phyloP scores from a whole-genome alignment of 345 rosid species.

The Acer yangbiense region DNA sequence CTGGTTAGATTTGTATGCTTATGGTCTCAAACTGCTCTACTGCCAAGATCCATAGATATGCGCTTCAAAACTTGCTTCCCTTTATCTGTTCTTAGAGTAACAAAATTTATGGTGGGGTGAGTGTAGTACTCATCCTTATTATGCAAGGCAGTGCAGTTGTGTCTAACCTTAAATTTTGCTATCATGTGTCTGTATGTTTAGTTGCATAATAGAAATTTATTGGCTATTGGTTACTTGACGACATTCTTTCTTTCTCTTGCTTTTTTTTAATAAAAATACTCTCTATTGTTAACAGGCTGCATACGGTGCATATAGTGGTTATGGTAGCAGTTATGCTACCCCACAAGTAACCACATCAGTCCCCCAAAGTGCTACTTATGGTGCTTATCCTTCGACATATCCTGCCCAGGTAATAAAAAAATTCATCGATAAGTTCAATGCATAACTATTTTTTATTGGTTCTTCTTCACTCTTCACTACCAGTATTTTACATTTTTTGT shows the following conservation, averaged over 20 bases:
- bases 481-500: not conserved
- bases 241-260: too few relatives aligned
- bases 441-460: not conserved
- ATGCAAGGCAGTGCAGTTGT: not conserved
- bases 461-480: not conserved
- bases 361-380: conserved; percentile 71
- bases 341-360: conserved; percentile 72
- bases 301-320: conserved; percentile 71
- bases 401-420: conserved; percentile 68
- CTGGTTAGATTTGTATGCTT: not conserved
- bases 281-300: conserved; percentile 50
- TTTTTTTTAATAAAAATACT: too few relatives aligned
- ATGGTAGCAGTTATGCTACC: conserved; percentile 62
- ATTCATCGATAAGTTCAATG: not conserved
- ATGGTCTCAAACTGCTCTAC: conserved; percentile 5
- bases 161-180: not conserved
- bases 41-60: not conserved
- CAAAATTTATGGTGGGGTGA: not conserved
- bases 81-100: not conserved
- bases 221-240: not conserved
- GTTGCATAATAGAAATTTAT: too few relatives aligned
- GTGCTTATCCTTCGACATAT: conserved; percentile 77
- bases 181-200: not conserved
- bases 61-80: not conserved
- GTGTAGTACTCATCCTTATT: conserved; percentile 1